These are phyloP conservation scores for Neophaeococcomyces mojaviensis DNA, from an alignment of 2,329 filamentous ascomycete species.

Conservation along the genomic window DNA sequence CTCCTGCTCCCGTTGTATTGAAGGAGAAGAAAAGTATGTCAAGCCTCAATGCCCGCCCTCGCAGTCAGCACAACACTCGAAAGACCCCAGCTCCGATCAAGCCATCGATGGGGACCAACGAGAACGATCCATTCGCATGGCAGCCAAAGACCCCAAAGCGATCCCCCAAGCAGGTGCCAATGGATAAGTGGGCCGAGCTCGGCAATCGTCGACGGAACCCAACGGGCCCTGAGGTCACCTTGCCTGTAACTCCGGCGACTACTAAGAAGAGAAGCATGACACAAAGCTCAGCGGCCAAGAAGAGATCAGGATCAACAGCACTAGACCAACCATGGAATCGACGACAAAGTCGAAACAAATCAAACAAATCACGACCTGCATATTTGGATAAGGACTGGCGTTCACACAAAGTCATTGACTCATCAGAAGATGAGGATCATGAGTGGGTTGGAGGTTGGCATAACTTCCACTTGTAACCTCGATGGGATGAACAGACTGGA, in stretches of 20 bases:
- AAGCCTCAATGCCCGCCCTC: constrained; percentile 40
- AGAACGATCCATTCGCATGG: constrained; percentile 48
- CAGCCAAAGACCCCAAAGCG: constrained; percentile 44
- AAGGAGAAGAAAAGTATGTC: constrained; percentile 49
- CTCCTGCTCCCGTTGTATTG: constrained; percentile 45
- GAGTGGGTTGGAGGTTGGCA: constrained; percentile 96
- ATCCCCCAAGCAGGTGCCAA: constrained; percentile 42
- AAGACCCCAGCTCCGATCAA: constrained; percentile 44
- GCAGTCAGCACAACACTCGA: constrained; percentile 40
- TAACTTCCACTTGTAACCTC: constrained; percentile 55
- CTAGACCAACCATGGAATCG: constrained; percentile 21
- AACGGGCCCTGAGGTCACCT: constrained; percentile 27
- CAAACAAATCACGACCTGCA: constrained; percentile 28
- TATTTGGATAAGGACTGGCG: constrained; percentile 43
- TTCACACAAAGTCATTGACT: constrained; percentile 27
- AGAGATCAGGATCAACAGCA: constrained; percentile 33
- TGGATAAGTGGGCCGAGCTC: constrained; percentile 85
- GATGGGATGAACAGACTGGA: constrained; percentile 9
- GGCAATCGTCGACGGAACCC: constrained; percentile 74
- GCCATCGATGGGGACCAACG: constrained; percentile 24
- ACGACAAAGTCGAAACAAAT: constrained; percentile 30
- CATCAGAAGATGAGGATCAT: constrained; percentile 51
- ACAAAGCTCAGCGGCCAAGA: constrained; percentile 32
- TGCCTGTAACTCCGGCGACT: constrained; percentile 35
- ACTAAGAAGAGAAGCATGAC: constrained; percentile 41